These are phyloP conservation scores for Chaetomium olivaceum DNA, from an alignment of 2,329 filamentous ascomycete species.

Conservation along the genomic window DNA sequence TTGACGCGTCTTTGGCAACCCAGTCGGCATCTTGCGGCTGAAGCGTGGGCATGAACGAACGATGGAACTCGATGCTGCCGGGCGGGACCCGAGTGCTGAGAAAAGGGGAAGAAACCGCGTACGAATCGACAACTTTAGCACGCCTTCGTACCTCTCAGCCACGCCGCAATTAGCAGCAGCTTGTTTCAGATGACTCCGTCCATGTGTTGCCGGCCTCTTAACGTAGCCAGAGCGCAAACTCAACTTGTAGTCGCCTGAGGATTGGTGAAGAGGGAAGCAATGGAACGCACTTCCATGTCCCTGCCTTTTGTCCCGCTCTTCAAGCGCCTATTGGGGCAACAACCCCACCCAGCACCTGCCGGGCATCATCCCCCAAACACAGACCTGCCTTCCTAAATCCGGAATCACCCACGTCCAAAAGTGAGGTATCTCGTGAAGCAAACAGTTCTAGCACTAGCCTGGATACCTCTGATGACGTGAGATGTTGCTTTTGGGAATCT, in stretches of 20 bases:
- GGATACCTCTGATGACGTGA: neutral
- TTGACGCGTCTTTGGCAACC: constrained; percentile 7
- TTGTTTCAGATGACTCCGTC: neutral
- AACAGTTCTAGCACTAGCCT: neutral
- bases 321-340: neutral
- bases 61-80: neutral
- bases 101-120: neutral
- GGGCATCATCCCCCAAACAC: neutral
- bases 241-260: neutral
- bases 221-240: neutral
- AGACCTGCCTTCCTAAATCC: neutral
- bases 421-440: neutral
- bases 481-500: neutral
- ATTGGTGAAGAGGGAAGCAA: neutral
- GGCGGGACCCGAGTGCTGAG: neutral
- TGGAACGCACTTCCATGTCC: neutral
- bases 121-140: neutral
- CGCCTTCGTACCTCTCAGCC: neutral
- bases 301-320: neutral
- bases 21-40: neutral
- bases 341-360: neutral
- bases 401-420: neutral
- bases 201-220: neutral
- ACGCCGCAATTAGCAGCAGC: neutral
- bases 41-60: neutral